Conservation (phyloP, 768 basidiomycete species). For the Holtermannia corniformis region DNA sequence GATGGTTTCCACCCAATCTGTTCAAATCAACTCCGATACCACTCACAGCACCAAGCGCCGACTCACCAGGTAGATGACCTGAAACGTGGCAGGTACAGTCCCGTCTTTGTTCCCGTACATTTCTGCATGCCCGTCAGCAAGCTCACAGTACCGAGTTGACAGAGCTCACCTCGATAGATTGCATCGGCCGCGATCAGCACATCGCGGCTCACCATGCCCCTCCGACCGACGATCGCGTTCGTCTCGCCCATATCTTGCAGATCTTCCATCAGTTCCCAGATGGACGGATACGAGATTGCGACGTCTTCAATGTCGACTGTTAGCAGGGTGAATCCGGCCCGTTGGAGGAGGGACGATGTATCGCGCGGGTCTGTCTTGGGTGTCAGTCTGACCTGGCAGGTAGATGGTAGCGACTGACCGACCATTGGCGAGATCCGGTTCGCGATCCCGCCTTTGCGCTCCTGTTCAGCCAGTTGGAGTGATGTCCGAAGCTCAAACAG, state of each 20-base stretch:
- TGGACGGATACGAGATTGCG: constrained; percentile 77
- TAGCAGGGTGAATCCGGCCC: constrained; percentile 85
- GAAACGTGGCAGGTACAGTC: constrained; percentile 85
- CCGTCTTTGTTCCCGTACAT: constrained; percentile 77
- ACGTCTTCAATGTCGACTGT: constrained; percentile 96
- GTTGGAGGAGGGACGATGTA: constrained; percentile 79
- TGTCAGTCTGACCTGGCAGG: constrained; percentile 3
- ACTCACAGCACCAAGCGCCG: not conserved
- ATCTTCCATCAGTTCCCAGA: constrained; percentile 93
- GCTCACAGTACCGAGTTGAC: not conserved
- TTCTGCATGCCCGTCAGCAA: constrained; percentile 45
- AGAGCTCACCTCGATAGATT: constrained; percentile 70
- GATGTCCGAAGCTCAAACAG: constrained; percentile 92
- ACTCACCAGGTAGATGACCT: constrained; percentile 83
- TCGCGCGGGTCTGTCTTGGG: constrained; percentile 66
- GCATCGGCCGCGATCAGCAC: constrained; percentile 83
- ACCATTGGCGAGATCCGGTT: constrained; percentile 97
- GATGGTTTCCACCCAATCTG: constrained; percentile 80
- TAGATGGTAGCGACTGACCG: constrained; percentile 47
- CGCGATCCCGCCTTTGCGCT: constrained; percentile 93
- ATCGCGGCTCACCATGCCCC: constrained; percentile 64
- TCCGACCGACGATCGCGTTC: constrained; percentile 79
- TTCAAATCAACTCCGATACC: not conserved
- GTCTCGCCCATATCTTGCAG: constrained; percentile 93
- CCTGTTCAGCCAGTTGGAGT: constrained; percentile 84